Evolutionary conservation across 179 eudicot species (phyloP).

Genomic region (Sideroxylon spinosum): DNA sequence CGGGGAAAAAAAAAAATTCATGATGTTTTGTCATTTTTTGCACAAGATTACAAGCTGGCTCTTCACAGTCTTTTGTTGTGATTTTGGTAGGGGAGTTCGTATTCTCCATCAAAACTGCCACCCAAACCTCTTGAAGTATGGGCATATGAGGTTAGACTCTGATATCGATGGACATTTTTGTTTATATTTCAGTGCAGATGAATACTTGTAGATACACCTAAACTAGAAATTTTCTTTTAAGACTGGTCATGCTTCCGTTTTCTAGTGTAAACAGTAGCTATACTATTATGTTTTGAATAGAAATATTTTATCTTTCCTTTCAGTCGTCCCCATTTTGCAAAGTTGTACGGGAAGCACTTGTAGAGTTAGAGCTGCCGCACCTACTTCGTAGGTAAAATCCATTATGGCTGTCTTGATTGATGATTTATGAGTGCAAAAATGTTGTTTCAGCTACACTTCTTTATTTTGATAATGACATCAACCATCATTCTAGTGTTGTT

Average conservation of each 20-base stretch:
- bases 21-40: not conserved
- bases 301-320: constrained; percentile 19
- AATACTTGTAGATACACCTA: not conserved
- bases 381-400: constrained; percentile 49
- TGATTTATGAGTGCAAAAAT: not conserved
- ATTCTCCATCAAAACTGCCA: constrained; percentile 82
- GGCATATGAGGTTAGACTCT: constrained; percentile 81
- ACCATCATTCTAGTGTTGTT: not conserved
- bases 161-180: not conserved
- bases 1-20: not conserved
- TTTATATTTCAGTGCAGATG: not conserved
- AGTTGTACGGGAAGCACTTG: constrained; percentile 96
- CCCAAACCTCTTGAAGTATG: constrained; percentile 83
- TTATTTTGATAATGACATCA: not conserved
- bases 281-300: not conserved
- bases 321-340: constrained; percentile 99
- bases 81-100: constrained; percentile 57
- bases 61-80: not conserved
- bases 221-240: not conserved
- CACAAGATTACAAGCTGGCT: constrained; percentile 14
- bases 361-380: constrained; percentile 93
- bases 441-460: not conserved
- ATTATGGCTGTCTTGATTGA: not conserved
- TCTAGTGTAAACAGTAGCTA: not conserved
- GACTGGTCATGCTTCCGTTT: not conserved